These are phyloP conservation scores for Schizosaccharomyces octosporus DNA, from an alignment of 805 yeast species.

Conservation along the genomic window DNA sequence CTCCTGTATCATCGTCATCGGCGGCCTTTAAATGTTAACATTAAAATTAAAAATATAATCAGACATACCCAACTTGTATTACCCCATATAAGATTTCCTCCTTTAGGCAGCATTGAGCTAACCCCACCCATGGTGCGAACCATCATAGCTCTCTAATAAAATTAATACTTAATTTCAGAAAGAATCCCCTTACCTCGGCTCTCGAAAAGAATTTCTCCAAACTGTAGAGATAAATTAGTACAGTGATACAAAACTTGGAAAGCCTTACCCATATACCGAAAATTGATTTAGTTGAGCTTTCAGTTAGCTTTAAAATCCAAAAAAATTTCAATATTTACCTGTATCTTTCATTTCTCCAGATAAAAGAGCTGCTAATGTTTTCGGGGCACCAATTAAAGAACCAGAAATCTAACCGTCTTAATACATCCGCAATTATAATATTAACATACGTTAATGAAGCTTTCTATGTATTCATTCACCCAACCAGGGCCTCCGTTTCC, in stretches of 20 bases:
- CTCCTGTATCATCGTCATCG: neutral
- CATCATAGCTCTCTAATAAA: constrained; percentile 40
- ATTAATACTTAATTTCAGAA: neutral
- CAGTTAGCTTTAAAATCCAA: neutral
- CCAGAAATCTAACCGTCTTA: constrained; percentile 35
- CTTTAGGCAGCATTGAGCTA: constrained; percentile 89
- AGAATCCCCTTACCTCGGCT: constrained; percentile 22
- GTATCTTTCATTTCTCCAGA: constrained; percentile 98
- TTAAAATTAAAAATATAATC: constrained; percentile 15
- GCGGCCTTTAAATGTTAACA: neutral
- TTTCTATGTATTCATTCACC: constrained; percentile 66
- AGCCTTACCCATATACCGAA: constrained; percentile 51
- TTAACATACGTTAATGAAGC: constrained; percentile 34
- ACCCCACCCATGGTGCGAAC: constrained; percentile 77
- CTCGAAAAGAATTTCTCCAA: constrained; percentile 81
- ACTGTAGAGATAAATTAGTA: neutral
- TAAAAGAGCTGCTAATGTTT: constrained; percentile 70
- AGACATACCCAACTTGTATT: constrained; percentile 32
- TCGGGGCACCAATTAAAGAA: constrained; percentile 79
- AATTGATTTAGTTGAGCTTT: constrained; percentile 63
- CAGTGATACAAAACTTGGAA: neutral
- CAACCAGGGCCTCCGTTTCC: constrained; percentile 84
- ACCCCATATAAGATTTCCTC: constrained; percentile 85
- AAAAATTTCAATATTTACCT: neutral
- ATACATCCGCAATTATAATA: neutral